phyloP scores from a whole-genome alignment of 306 rosid species.

The Begonia peltatifolia region DNA sequence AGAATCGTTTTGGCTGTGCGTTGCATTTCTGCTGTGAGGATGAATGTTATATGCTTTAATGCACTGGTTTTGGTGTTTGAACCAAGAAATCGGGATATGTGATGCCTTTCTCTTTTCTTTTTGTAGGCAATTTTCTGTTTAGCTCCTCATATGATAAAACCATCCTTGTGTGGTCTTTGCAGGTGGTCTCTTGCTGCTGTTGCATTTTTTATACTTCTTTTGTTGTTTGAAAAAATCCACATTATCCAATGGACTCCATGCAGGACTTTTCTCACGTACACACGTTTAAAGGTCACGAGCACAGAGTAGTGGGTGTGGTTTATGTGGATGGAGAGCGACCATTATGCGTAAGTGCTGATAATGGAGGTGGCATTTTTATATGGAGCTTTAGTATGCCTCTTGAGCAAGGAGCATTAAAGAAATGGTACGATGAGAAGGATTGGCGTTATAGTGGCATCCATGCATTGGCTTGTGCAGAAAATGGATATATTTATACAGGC shows the following conservation, averaged over 20 bases:
- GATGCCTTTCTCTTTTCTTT: constrained; percentile 8
- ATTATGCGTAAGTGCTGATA: constrained; percentile 77
- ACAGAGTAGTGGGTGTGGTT: constrained; percentile 61
- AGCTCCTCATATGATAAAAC: constrained; percentile 96
- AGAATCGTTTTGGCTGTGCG: too few relatives aligned
- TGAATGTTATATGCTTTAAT: constrained; percentile 2
- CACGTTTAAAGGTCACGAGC: constrained; percentile 80
- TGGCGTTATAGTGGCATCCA: constrained; percentile 97
- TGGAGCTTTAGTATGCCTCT: constrained; percentile 53
- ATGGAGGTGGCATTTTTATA: constrained; percentile 64
- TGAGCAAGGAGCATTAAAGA: constrained; percentile 49
- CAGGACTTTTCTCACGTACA: constrained; percentile 76
- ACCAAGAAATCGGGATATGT: neutral
- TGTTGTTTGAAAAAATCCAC: constrained; percentile 1
- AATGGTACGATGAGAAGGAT: constrained; percentile 73
- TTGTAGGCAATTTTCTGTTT: constrained; percentile 64
- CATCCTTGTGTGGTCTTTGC: constrained; percentile 73
- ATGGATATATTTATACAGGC: constrained; percentile 53
- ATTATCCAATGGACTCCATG: constrained; percentile 17
- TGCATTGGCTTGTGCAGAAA: constrained; percentile 43
- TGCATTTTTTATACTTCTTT: neutral
- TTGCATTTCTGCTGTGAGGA: too few relatives aligned
- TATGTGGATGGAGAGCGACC: constrained; percentile 59
- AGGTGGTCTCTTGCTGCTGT: constrained; percentile 23
- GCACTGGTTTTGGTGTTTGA: constrained; percentile 9